Percentiles rank a stretch among this genome's conserved stretches.
These are phyloP conservation scores for Ophiocordyceps camponoti-leonardi DNA, from an alignment of 2,329 filamentous ascomycete species.

Conservation along the genomic window DNA sequence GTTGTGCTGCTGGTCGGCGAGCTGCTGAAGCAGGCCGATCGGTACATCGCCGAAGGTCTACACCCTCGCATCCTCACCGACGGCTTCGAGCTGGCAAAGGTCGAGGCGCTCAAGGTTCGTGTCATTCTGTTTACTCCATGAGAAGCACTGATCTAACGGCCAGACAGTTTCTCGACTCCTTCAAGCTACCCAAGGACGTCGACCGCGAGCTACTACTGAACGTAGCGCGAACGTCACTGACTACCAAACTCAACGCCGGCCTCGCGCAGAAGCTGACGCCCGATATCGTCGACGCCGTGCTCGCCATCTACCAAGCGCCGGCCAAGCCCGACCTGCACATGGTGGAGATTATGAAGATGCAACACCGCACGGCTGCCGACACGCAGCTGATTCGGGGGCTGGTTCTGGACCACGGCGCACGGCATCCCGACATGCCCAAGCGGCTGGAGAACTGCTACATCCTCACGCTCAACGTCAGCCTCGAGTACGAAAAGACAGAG, in stretches of 20 bases:
- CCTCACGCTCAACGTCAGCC: conserved; percentile 83
- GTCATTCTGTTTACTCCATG: too few species aligned
- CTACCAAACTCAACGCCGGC: conserved; percentile 82
- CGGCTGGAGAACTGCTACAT: conserved; percentile 90
- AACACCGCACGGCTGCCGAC: conserved; percentile 89
- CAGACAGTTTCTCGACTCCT: conserved; percentile 72
- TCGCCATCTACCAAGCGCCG: conserved; percentile 79
- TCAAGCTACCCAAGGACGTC: conserved; percentile 77
- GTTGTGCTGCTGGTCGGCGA: conserved; percentile 92
- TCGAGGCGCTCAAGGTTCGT: conserved; percentile 66
- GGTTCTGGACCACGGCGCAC: conserved; percentile 83
- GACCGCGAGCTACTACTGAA: conserved; percentile 88
- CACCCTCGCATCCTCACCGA: conserved; percentile 95
- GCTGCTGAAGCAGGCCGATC: conserved; percentile 90
- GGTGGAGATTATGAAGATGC: conserved; percentile 99
- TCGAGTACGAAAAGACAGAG: conserved; percentile 98
- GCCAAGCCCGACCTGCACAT: conserved; percentile 95
- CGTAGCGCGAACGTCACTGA: conserved; percentile 83
- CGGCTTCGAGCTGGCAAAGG: conserved; percentile 93
- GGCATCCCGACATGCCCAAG: conserved; percentile 98
- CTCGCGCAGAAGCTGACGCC: conserved; percentile 85
- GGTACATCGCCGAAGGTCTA: conserved; percentile 91
- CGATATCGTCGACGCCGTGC: conserved; percentile 88
- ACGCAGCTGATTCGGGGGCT: conserved; percentile 90
- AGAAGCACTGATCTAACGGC: neutral